Evolutionary conservation across 2,329 filamentous ascomycete species (phyloP).

Genomic region (Lachnellula occidentalis): DNA sequence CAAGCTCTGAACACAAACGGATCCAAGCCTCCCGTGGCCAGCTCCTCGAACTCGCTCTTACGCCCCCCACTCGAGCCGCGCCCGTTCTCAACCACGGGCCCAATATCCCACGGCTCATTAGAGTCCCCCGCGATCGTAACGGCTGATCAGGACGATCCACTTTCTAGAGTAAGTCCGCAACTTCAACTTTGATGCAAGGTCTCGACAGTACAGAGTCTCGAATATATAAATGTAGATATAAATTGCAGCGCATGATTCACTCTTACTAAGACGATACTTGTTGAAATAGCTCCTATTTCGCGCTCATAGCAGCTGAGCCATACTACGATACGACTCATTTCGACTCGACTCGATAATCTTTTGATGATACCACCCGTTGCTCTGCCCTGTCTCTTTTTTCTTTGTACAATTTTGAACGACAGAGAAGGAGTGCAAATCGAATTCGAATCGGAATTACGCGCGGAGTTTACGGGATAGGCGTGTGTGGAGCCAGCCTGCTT

Average conservation of each 20-base stretch:
- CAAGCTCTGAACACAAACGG: slow-evolving; percentile 17
- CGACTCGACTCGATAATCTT: not conserved
- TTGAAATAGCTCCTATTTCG: slow-evolving; percentile 29
- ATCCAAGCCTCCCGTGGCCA: slow-evolving; percentile 10
- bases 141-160: slow-evolving; percentile 51
- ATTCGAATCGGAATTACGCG: no score
- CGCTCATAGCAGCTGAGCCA: slow-evolving; percentile 27
- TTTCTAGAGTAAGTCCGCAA: slow-evolving; percentile 27
- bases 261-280: slow-evolving; percentile 15
- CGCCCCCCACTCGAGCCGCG: slow-evolving; percentile 56
- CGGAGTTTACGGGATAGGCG: no score
- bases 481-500: no score
- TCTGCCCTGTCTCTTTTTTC: no score
- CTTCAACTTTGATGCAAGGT: not conserved
- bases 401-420: no score
- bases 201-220: not conserved
- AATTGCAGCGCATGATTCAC: not conserved
- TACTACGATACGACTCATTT: not conserved
- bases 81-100: slow-evolving; percentile 64
- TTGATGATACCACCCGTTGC: no score
- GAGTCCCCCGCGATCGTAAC: slow-evolving; percentile 60
- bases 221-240: no score
- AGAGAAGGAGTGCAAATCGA: no score
- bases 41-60: slow-evolving; percentile 13
- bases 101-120: slow-evolving; percentile 47